phyloP scores from a whole-genome alignment of 768 basidiomycete species.

The Kwoniella sp. region DNA sequence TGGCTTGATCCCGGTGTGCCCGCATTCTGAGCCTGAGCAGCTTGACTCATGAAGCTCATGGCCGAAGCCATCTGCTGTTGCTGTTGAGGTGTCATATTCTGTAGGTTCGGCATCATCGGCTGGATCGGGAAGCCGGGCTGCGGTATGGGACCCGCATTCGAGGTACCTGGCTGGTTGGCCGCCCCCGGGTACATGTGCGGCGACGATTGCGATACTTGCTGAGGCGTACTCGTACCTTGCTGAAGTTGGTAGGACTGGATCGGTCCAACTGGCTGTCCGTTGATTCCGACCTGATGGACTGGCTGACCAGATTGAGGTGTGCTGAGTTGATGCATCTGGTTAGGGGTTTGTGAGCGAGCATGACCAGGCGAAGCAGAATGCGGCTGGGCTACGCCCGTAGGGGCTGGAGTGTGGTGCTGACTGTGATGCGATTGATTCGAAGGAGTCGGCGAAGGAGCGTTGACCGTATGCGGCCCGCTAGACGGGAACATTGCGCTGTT shows the following conservation, averaged over 20 bases:
- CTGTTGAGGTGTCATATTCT: constrained; percentile 31
- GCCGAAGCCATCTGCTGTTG: constrained; percentile 40
- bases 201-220: constrained; percentile 9
- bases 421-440: constrained; percentile 39
- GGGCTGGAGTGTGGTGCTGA: constrained; percentile 28
- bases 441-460: constrained; percentile 32
- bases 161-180: constrained; percentile 5
- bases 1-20: neutral
- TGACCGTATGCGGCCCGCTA: constrained; percentile 7
- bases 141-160: constrained; percentile 5
- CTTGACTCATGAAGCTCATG: constrained; percentile 35
- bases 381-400: neutral
- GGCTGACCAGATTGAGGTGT: constrained; percentile 15
- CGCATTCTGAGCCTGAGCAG: constrained; percentile 28
- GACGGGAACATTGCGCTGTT: constrained; percentile 18
- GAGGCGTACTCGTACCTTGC: constrained; percentile 4
- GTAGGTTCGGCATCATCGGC: constrained; percentile 17
- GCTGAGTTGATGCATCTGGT: constrained; percentile 12
- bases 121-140: constrained; percentile 19
- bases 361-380: constrained; percentile 19
- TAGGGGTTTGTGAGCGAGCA: constrained; percentile 18
- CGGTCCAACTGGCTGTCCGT: constrained; percentile 8
- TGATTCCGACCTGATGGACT: constrained; percentile 18
- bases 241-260: constrained; percentile 9
- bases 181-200: constrained; percentile 4